Evolutionary conservation across 257 asterid genomes (phyloP), one percentile per base, ranked within the genome.

Genomic region (Perilla frutescens): DNA sequence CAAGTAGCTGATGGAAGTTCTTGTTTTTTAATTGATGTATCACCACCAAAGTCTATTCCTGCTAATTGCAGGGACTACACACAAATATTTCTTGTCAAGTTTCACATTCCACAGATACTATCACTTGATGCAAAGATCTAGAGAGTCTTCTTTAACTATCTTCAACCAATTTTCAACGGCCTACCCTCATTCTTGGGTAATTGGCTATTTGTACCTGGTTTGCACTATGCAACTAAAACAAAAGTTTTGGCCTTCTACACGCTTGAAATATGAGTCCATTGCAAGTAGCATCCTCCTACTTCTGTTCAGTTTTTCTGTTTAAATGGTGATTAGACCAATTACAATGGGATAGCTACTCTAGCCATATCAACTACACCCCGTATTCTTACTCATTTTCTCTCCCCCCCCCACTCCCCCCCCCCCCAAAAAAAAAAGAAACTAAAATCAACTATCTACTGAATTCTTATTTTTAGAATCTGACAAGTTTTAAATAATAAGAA

Each of bases 1-100:
- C 14, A 45, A 61, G 50, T n/a, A 73, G 50, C 44, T 36, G 26
- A 11, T 48, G 68, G n/a, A 62, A 73, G 45, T 41, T 47, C 75
- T 20, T 41, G 31, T 20, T 60, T 59, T 60, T 65, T 13, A n/a
- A 34, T 53, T 62, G 29, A 44, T 73, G 34, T 37, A 63, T 44
- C 55, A 45, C 40, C 20, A 26, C 11, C 69, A 26, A 63, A 20
- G 39, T 39, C 55, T 9, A 8, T 43, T 29, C 39, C 41, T 63
- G 20, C 26, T 43, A 43, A 63, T 44, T 44, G n/a, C 4, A 15
- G 6, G 3, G 1, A 10, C n/a, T 53, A 40, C 20, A 8, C 40
- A 43, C 4, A 14, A 62, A 40, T 13, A 41, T 15, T 41, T 40
- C 68, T 62, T 41, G 15, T 41, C n/a, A 2, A 9, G 26, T 44